These are phyloP conservation scores for Phytopythium delawarense DNA, from an alignment of 352 stramenopile species.

Conservation along the genomic window DNA sequence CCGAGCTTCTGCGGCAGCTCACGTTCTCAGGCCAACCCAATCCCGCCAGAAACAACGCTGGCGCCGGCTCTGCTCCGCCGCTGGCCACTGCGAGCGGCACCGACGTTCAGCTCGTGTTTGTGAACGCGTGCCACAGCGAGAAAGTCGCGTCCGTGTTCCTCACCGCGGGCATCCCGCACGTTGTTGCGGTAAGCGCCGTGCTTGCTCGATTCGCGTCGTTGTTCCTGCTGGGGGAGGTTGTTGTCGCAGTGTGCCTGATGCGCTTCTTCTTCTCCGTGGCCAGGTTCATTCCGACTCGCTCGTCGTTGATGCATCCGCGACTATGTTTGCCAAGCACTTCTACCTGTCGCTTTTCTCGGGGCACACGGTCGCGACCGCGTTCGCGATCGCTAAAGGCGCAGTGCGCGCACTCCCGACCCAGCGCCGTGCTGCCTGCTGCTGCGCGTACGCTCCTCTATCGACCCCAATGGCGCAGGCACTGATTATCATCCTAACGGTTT, in stretches of 20 bases:
- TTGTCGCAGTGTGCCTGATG: background rate
- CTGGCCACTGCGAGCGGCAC: background rate
- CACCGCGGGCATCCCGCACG: slow-evolving; percentile 86
- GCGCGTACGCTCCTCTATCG: slow-evolving; percentile 45
- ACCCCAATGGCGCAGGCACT: background rate
- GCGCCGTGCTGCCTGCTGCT: slow-evolving; percentile 64
- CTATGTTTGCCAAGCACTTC: slow-evolving; percentile 85
- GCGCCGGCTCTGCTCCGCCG: slow-evolving; percentile 1
- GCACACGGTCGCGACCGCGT: slow-evolving; percentile 60
- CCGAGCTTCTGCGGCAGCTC: slow-evolving; percentile 53
- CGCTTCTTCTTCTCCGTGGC: background rate
- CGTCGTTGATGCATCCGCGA: slow-evolving; percentile 68
- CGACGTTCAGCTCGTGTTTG: slow-evolving; percentile 69
- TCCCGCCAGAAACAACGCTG: slow-evolving; percentile 8
- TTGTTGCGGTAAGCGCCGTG: slow-evolving; percentile 70
- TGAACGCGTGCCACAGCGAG: slow-evolving; percentile 85
- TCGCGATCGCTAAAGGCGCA: slow-evolving; percentile 71
- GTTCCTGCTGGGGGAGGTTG: background rate
- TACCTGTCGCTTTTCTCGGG: slow-evolving; percentile 78
- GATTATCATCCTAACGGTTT: background rate
- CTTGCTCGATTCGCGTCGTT: background rate
- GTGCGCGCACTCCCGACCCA: slow-evolving; percentile 61
- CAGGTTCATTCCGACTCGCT: slow-evolving; percentile 75
- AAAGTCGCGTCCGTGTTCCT: slow-evolving; percentile 86
- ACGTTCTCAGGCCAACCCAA: slow-evolving; percentile 46